Conservation (phyloP, 805 yeast genomes). For the Lachancea dasiensis region DNA sequence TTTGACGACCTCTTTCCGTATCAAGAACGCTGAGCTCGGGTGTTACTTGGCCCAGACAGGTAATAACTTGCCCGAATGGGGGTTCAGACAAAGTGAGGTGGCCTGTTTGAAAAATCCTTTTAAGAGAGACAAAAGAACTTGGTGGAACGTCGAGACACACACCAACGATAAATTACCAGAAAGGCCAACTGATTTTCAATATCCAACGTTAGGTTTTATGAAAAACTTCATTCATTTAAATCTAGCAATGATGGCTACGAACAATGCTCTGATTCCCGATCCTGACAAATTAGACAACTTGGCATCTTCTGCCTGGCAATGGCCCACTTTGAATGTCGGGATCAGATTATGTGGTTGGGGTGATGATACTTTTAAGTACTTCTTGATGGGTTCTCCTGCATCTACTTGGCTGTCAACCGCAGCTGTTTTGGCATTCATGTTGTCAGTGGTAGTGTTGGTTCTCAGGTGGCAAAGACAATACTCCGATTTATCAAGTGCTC, state of each 20-base stretch:
- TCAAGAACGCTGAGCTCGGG: conserved; percentile 55
- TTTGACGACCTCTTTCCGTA: conserved; percentile 66
- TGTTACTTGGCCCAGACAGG: conserved; percentile 79
- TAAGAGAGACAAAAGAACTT: conserved; percentile 74
- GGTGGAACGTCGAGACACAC: conserved; percentile 84
- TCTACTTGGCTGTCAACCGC: conserved; percentile 71
- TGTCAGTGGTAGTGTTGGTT: conserved; percentile 40
- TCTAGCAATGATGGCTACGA: conserved; percentile 91
- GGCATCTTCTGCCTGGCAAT: conserved; percentile 79
- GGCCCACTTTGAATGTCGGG: conserved; percentile 76
- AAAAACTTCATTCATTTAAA: conserved; percentile 72
- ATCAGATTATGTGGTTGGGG: conserved; percentile 77
- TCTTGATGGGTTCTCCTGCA: conserved; percentile 69
- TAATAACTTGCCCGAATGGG: conserved; percentile 69
- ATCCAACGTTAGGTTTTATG: conserved; percentile 72
- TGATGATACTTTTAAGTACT: conserved; percentile 57
- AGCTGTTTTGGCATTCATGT: conserved; percentile 52
- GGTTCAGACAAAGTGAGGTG: conserved; percentile 77
- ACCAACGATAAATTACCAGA: conserved; percentile 59
- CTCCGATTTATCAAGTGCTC: conserved; percentile 47
- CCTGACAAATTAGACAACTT: conserved; percentile 65
- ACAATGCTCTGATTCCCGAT: conserved; percentile 77
- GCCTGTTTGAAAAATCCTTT: conserved; percentile 58
- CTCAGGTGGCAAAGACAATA: conserved; percentile 82
- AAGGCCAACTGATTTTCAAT: conserved; percentile 29